Base-by-base conservation (phyloP, 208 protist species). In the Acanthamoeba rhysodes region DNA sequence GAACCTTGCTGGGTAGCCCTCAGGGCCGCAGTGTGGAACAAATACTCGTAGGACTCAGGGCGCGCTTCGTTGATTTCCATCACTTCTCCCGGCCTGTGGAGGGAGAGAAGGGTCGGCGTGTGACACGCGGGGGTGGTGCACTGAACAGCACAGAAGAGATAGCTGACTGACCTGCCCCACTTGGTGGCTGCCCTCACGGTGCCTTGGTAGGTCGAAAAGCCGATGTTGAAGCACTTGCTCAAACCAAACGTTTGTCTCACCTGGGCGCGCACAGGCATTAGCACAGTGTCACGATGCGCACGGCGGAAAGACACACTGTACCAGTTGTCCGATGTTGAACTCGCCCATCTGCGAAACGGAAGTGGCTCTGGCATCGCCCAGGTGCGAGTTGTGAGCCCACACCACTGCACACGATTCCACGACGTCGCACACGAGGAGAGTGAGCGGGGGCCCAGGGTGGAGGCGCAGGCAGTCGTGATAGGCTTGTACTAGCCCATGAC, bases 341-440 rank as follows among this genome's bases (percentile, higher is more conserved):
- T 92, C 59, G 48, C 85, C 85, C 45, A 48, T 64, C 53, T 74
- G n/a, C 8, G 48, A 70, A 8, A 95, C 72, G 27, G 64, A 64
- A n/a, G 82, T 96, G 37, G 64, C 45, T 2, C 34, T 37, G 14
- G 87, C 82, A 57, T 96, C 90, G 22, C 95, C 95, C 53, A 94
- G 22, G 22, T 96, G 95, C 41, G 53, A 80, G 90, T 96, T 96
- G 27, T 96, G 95, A 70, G 95, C 95, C 87, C 87, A 96, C 18
- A 96, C 53, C n/a, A 96, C 48, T 50, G 53, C 22, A 10, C 29
- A 72, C 6, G 16, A 10, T 10, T 18, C 10, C 53, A 57, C 53
- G 24, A n/a, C 10, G 59, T 3, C 6, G n/a, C 14, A 20, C 18
- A 27, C 22, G 59, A 22, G 59, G 59, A 66, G 18, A 29, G 59